Evolutionary conservation across 2,329 filamentous ascomycete genomes (phyloP).

Genomic region (Sporothrix pallida): DNA sequence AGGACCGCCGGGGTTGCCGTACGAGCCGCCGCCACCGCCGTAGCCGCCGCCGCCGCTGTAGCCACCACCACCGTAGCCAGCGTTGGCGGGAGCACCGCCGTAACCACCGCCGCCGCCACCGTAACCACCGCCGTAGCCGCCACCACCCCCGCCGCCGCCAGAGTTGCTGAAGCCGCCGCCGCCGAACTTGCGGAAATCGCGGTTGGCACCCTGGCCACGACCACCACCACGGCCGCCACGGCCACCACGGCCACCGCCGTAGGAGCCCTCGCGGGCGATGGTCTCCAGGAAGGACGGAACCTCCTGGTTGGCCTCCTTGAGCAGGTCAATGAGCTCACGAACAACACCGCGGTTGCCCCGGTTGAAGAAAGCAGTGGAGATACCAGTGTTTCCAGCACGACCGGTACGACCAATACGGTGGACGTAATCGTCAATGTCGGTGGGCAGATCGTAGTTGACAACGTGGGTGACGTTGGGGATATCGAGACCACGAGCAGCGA

Average conservation of each 20-base stretch:
- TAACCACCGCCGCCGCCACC: slow-evolving; percentile 51
- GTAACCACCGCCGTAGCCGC: slow-evolving; percentile 47
- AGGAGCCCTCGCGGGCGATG: slow-evolving; percentile 93
- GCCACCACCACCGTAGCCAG: slow-evolving; percentile 46
- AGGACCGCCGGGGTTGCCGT: slow-evolving; percentile 71
- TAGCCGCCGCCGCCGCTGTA: slow-evolving; percentile 72
- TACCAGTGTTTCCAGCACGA: slow-evolving; percentile 98
- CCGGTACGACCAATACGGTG: slow-evolving; percentile 99
- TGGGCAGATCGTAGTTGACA: slow-evolving; percentile 92
- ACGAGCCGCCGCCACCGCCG: slow-evolving; percentile 53
- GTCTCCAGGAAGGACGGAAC: slow-evolving; percentile 93
- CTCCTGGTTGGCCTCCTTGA: slow-evolving; percentile 99
- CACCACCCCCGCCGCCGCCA: slow-evolving; percentile 62
- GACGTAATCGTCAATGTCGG: slow-evolving; percentile 97
- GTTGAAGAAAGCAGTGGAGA: slow-evolving; percentile 99
- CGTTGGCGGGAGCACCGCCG: slow-evolving; percentile 44
- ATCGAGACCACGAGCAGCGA: slow-evolving; percentile 88
- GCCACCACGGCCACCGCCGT: slow-evolving; percentile 71
- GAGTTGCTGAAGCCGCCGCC: slow-evolving; percentile 60
- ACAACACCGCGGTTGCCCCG: slow-evolving; percentile 98
- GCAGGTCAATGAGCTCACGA: slow-evolving; percentile 91
- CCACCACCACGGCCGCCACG: slow-evolving; percentile 73
- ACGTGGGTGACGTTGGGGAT: slow-evolving; percentile 97
- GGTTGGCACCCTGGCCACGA: slow-evolving; percentile 72
- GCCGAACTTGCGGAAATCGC: slow-evolving; percentile 86